A percentile compares a stretch with the other conserved stretches of the same genome.
Conservation (phyloP, 257 asterid genomes). For the Salvia miltiorrhiza region DNA sequence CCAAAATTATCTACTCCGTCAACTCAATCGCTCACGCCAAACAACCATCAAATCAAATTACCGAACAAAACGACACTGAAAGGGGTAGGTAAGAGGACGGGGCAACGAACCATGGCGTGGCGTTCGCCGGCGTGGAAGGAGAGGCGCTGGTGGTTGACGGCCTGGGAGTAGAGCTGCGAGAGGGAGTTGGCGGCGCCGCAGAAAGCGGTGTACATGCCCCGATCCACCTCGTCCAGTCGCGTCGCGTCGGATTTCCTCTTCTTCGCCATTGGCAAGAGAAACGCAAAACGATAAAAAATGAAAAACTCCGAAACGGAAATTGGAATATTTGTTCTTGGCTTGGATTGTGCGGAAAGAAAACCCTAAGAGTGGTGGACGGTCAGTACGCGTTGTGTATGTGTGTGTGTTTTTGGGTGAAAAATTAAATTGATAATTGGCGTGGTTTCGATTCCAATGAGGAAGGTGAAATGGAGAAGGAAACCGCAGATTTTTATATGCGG, state of each 20-base stretch:
- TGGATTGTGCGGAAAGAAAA: constrained; percentile 13
- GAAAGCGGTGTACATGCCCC: constrained; percentile 75
- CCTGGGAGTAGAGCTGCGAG: constrained; percentile 87
- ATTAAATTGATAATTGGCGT: no score
- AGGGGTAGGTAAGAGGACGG: background rate
- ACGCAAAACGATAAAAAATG: no score
- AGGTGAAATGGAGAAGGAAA: no score
- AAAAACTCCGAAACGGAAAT: background rate
- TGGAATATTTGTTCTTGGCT: background rate
- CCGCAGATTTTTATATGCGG: no score
- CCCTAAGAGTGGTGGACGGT: constrained; percentile 27
- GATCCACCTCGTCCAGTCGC: constrained; percentile 92
- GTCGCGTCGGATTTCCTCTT: constrained; percentile 83
- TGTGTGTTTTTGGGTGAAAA: no score
- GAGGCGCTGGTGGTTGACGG: constrained; percentile 77
- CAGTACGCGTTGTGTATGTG: background rate
- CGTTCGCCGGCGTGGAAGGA: constrained; percentile 92
- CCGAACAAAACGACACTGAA: background rate
- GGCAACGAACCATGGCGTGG: constrained; percentile 58
- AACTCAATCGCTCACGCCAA: constrained; percentile 7
- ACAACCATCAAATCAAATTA: background rate
- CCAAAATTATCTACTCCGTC: constrained; percentile 9
- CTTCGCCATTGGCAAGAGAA: constrained; percentile 51
- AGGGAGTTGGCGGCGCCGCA: constrained; percentile 84
- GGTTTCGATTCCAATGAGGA: no score